Conservation (phyloP, 2,329 filamentous ascomycete species). For the Aspergillus candidus region DNA sequence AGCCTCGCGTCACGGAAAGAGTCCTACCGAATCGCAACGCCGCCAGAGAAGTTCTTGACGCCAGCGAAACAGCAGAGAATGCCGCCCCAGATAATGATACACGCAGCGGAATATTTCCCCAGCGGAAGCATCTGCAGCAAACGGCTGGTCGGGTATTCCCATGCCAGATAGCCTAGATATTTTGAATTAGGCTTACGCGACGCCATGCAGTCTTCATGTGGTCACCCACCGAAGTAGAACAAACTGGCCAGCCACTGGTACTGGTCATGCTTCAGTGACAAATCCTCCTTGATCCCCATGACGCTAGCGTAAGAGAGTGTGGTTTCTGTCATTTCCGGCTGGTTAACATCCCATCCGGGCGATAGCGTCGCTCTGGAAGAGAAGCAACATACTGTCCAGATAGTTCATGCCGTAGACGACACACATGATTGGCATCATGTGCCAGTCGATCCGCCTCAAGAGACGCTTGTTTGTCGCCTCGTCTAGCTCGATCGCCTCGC, state of each 20-base stretch:
- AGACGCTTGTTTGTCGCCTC: constrained; percentile 54
- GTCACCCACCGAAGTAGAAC: constrained; percentile 43
- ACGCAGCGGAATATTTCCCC: constrained; percentile 60
- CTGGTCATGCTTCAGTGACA: constrained; percentile 38
- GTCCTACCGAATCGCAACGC: constrained; percentile 53
- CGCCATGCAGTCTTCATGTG: no score
- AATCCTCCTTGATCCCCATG: constrained; percentile 48
- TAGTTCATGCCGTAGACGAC: constrained; percentile 55
- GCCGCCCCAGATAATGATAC: constrained; percentile 59
- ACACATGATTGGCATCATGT: constrained; percentile 56
- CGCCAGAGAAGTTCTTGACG: constrained; percentile 54
- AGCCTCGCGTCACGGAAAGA: no score
- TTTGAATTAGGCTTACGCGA: not conserved
- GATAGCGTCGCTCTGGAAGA: not conserved
- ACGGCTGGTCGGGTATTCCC: constrained; percentile 61
- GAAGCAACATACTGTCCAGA: constrained; percentile 40
- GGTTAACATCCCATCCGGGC: not conserved
- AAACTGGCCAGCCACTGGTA: constrained; percentile 50
- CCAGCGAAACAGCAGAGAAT: constrained; percentile 59
- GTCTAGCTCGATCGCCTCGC: constrained; percentile 49
- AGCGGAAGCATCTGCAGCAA: constrained; percentile 59
- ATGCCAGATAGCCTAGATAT: constrained; percentile 43
- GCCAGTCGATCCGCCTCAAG: constrained; percentile 56
- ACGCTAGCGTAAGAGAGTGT: constrained; percentile 49
- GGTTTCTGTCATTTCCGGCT: constrained; percentile 29